Base-by-base conservation (phyloP, 2,329 filamentous ascomycete genomes). In the Paracoccidioides lutzii region DNA sequence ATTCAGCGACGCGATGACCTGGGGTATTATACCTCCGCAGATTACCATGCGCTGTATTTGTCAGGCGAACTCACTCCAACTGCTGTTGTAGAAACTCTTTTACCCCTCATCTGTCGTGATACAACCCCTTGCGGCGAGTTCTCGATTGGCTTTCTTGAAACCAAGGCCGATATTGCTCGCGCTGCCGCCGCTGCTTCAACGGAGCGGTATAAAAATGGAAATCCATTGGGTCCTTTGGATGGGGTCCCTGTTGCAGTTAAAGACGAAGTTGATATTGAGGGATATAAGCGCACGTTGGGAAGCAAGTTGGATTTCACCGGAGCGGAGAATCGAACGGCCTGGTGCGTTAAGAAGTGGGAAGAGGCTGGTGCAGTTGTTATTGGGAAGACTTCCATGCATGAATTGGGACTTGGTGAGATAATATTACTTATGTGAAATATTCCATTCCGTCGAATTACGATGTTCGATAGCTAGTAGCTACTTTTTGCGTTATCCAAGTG, bases 181-280 rank as follows among this genome's bases (percentile, higher is more conserved):
- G 78, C 79, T 40, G 84, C 88, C 0, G 89, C 90, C 0, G 78
- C 78, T 62, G 85, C 80, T 6, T 93, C 88, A 0, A 86, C 88
- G 0, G 75, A 80, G 65, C 77, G 90, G 48, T 95, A 86, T 69
- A 80, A 81, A 57, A 73, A 77, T 14, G 85, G 87, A 0, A 77
- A 78, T 59, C 78, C 83, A 0, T 69, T 89, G 14, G 78, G 87
- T 10, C 73, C 87, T 4, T 73, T 95, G 6, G 90, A 95, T 64
- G 90, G 90, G 10, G 81, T 95, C 0, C 90, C 89, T 0, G 80
- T 94, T 51, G 86, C 84, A 0, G 81, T 93, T 63, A 95, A 95
- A 71, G 89, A 94, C 65, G 88, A 95, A 64, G 78, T 84, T 14
- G 78, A 85, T 60, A 74, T 90, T 37, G 76, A 81, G 60, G 88